Conservation (phyloP, 2,329 filamentous ascomycete species). For the Verticillium nonalfalfae region DNA sequence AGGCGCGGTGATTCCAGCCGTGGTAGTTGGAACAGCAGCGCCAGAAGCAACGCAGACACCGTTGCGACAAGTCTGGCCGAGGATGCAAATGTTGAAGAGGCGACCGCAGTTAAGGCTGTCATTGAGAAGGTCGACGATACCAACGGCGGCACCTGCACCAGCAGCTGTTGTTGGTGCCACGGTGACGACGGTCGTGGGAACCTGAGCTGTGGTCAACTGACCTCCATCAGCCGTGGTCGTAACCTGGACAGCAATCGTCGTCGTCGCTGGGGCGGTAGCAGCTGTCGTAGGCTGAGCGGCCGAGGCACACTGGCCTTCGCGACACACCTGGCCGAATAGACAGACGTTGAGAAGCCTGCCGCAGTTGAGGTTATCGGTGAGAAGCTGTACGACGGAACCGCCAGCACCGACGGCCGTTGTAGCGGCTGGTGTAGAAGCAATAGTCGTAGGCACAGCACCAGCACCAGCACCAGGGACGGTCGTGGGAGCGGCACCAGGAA, state of each 20-base stretch:
- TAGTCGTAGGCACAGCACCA: too few relatives aligned
- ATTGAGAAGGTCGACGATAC: background rate
- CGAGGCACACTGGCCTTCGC: background rate
- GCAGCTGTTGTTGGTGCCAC: background rate
- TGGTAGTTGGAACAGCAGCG: background rate
- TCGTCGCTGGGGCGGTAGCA: too few relatives aligned
- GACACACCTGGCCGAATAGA: background rate
- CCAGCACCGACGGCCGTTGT: too few relatives aligned
- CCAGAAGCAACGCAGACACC: background rate
- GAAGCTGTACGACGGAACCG: too few relatives aligned
- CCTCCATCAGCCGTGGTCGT: background rate
- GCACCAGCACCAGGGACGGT: too few relatives aligned
- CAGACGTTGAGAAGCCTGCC: background rate
- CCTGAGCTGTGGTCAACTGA: too few relatives aligned
- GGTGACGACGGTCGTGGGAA: background rate
- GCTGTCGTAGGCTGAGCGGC: background rate
- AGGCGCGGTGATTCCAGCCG: background rate
- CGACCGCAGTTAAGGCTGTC: constrained; percentile 1
- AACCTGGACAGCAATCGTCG: background rate
- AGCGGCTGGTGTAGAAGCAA: too few relatives aligned
- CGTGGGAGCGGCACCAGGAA: too few relatives aligned
- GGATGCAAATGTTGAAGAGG: background rate
- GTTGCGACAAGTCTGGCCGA: background rate
- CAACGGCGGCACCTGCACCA: background rate
- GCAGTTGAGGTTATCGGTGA: background rate